These are phyloP conservation scores for Tremellales sp. DNA, from an alignment of 1,284 basidiomycete species.

Conservation along the genomic window DNA sequence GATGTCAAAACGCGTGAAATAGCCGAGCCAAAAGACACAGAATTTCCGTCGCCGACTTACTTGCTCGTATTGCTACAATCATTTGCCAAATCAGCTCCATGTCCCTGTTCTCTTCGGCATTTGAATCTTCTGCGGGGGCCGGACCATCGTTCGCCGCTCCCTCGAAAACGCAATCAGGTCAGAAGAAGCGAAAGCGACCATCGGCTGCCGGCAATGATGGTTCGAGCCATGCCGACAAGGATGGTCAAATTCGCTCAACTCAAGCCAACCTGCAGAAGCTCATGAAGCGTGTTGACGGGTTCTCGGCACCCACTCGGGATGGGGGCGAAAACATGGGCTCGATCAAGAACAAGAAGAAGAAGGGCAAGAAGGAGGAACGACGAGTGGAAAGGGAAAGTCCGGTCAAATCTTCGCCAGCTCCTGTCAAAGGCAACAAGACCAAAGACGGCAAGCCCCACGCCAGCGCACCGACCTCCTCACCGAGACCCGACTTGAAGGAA, in stretches of 20 bases:
- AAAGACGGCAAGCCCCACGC: too few relatives aligned
- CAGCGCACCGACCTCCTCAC: not conserved
- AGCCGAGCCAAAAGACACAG: not conserved
- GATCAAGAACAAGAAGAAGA: constrained; percentile 18
- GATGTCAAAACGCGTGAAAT: not conserved
- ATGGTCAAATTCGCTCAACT: constrained; percentile 44
- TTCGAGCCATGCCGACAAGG: too few relatives aligned
- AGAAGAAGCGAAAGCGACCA: constrained; percentile 62
- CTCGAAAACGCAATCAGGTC: not conserved
- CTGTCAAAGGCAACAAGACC: not conserved
- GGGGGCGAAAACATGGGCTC: constrained; percentile 21
- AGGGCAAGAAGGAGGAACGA: not conserved
- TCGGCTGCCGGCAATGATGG: constrained; percentile 46
- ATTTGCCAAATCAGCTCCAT: too few relatives aligned
- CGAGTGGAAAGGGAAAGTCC: constrained; percentile 19
- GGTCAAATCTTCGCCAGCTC: not conserved
- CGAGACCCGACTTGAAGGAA: not conserved
- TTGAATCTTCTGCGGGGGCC: constrained; percentile 22
- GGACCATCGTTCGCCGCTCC: constrained; percentile 13
- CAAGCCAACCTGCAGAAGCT: constrained; percentile 73
- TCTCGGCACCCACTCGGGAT: constrained; percentile 26
- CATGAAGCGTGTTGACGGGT: constrained; percentile 58
- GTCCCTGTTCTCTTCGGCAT: constrained; percentile 43
- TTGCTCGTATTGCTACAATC: too few relatives aligned
- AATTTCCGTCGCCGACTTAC: too few relatives aligned